Evolutionary conservation across 2,329 filamentous ascomycete genomes (phyloP), one percentile per base, ranked within the genome.

Genomic region (Akanthomyces dipterigenus): DNA sequence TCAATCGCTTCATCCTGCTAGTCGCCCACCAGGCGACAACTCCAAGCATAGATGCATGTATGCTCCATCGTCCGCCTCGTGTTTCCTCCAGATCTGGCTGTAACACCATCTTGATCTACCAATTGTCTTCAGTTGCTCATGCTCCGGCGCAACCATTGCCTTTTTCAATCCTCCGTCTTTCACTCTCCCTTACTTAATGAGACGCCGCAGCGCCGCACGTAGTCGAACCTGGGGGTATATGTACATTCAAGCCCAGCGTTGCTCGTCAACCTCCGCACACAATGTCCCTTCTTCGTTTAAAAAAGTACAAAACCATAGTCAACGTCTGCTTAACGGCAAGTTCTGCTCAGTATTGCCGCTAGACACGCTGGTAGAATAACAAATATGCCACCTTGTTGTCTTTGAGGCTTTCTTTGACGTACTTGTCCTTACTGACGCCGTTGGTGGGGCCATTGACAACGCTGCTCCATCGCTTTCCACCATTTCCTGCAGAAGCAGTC

Each of bases 301-400:
- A 48, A 45, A 53, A 60, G 34, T 31, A 60, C 49, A 54, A 57
- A 48, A 36, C 34, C 43, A 38, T 26, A 12, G 34, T 48, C 38
- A 48, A 18, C 6, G 31, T 12, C n/a, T 7, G 28, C 34, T n/a
- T 22, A 6, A 5, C 8, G 8, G 26, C 34, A 20, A 31, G 2
- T 11, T 26, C 26, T 22, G 8, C 24, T 40, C 31, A 16, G 20
- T 7, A 18, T 31, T n/a, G 16, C 14, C 4, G 55, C 70, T 66
- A 84, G 63, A 95, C 84, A 69, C 86, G 86, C 78, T 97, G 89
- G 75, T 99, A 99, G 77, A 99, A 96, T 70, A 99, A 78, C 66
- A 99, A 85, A 76, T 99, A 99, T 4, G 95, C 95, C 62, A 97
- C 93, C 81, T 96, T 96, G 81, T 93, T 96, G 74, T 98, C 93